phyloP scores from a whole-genome alignment of 2,329 filamentous ascomycete species.

The Stagonosporopsis rhizophila region DNA sequence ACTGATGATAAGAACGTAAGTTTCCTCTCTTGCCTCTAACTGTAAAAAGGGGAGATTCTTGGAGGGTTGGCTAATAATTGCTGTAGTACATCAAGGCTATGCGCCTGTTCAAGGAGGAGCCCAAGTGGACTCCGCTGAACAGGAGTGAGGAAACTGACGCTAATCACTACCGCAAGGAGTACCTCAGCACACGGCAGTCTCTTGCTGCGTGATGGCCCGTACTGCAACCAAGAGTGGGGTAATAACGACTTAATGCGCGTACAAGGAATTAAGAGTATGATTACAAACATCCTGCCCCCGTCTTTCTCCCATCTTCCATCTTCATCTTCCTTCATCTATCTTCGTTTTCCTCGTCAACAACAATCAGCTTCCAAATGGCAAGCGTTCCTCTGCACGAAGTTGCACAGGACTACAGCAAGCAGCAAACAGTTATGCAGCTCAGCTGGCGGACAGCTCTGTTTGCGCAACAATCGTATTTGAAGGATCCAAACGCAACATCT shows the following conservation, averaged over 20 bases:
- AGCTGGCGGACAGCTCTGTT: constrained; percentile 5
- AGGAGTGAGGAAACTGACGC: constrained; percentile 76
- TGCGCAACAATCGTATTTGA: constrained; percentile 9
- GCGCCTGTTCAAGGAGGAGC: constrained; percentile 97
- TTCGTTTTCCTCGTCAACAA: not conserved
- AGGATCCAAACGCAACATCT: not conserved
- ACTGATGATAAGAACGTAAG: constrained; percentile 89
- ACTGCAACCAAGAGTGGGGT: not conserved
- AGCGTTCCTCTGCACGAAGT: not conserved
- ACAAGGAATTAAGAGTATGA: constrained; percentile 4
- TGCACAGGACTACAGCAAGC: not conserved
- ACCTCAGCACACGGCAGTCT: constrained; percentile 59
- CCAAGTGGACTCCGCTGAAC: constrained; percentile 96
- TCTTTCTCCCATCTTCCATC: not conserved
- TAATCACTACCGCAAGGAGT: constrained; percentile 81
- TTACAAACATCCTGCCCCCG: not conserved
- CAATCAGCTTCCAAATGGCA: not conserved
- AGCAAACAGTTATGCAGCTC: constrained; percentile 6
- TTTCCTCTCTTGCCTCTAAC: constrained; percentile 35
- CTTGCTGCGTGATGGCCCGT: constrained; percentile 18
- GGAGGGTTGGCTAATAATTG: not conserved
- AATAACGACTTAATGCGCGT: constrained; percentile 1
- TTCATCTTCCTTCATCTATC: not conserved
- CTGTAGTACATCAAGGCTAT: constrained; percentile 90
- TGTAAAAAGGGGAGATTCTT: too few species aligned